Percentiles rank a stretch among this genome's conserved stretches.
Evolutionary conservation across 75 land plant species (phyloP).

Genomic region (Selaginella moellendorffii): DNA sequence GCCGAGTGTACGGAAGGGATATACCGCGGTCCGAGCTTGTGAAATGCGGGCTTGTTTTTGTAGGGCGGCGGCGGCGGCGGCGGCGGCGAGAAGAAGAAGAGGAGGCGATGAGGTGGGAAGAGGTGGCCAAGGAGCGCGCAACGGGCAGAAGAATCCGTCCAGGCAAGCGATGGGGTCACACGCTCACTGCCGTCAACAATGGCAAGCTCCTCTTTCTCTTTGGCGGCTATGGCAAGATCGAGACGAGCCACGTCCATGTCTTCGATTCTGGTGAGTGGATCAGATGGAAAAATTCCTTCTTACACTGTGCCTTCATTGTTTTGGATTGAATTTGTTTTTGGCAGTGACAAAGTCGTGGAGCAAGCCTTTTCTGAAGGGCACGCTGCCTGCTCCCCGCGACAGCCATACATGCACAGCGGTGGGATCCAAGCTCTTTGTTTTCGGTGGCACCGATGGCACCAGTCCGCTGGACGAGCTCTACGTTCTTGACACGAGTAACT

Average conservation of each 20-base stretch:
- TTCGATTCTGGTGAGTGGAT: conserved; percentile 75
- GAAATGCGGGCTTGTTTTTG: too few species aligned
- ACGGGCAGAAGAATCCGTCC: conserved; percentile 28
- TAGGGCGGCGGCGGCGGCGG: too few species aligned
- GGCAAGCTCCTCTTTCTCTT: conserved; percentile 49
- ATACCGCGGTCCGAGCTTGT: too few species aligned
- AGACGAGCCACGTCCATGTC: conserved; percentile 83
- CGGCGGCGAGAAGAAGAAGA: too few species aligned
- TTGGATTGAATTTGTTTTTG: conserved; percentile 5
- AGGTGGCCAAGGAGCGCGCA: too few species aligned
- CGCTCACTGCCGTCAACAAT: conserved; percentile 65
- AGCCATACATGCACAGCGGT: conserved; percentile 84
- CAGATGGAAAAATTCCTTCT: too few species aligned
- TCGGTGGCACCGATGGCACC: conserved; percentile 94
- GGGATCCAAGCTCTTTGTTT: conserved; percentile 67
- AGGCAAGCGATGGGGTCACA: conserved; percentile 87
- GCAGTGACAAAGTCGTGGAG: conserved; percentile 71
- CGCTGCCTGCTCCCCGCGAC: conserved; percentile 67
- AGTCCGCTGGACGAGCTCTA: conserved; percentile 69
- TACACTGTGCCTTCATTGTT: background rate
- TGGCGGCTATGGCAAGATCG: conserved; percentile 92
- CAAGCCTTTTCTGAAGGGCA: conserved; percentile 68
- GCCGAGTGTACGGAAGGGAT: too few species aligned
- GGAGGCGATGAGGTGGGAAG: too few species aligned
- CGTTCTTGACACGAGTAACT: conserved; percentile 70